Evolutionary conservation across 2,329 filamentous ascomycete species (phyloP).

Genomic region (Rhinocladiella mackenziei): DNA sequence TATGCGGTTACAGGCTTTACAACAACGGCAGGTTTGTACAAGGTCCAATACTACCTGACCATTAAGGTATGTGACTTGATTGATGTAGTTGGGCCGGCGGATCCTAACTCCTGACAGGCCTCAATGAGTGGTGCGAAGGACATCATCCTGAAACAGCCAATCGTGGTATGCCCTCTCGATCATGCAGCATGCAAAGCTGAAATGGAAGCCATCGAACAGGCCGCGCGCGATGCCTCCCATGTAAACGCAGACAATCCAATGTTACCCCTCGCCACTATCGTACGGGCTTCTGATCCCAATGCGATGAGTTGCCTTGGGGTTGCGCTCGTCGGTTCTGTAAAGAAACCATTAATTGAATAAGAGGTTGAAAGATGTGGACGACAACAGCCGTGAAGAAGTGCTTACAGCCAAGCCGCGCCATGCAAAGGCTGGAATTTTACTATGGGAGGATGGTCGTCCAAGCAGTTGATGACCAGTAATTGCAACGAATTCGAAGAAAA

Average conservation of each 20-base stretch:
- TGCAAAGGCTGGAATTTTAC: too few species aligned
- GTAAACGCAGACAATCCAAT: conserved; percentile 88
- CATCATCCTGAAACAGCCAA: conserved; percentile 82
- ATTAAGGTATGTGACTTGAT: conserved; percentile 66
- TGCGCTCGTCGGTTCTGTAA: conserved; percentile 58
- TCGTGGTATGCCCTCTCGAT: conserved; percentile 92
- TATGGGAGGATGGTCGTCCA: too few species aligned
- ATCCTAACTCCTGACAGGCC: conserved; percentile 55
- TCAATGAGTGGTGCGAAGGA: conserved; percentile 83
- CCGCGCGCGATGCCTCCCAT: conserved; percentile 84
- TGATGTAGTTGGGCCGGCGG: neutral
- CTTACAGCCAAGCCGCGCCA: too few species aligned
- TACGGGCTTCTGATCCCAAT: conserved; percentile 69
- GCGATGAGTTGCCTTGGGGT: conserved; percentile 59
- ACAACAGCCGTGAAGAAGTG: neutral
- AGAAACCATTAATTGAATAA: conserved; percentile 65
- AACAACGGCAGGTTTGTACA: conserved; percentile 89
- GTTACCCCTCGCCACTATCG: conserved; percentile 79
- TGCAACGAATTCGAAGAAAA: neutral
- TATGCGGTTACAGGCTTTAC: conserved; percentile 90
- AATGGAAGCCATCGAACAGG: conserved; percentile 96
- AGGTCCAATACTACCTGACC: conserved; percentile 93
- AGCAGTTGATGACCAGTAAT: neutral
- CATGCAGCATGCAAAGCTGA: conserved; percentile 95
- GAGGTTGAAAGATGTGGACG: neutral